Conservation (phyloP, 176 grass and related monocot genomes). For the Saccharum spontaneum region DNA sequence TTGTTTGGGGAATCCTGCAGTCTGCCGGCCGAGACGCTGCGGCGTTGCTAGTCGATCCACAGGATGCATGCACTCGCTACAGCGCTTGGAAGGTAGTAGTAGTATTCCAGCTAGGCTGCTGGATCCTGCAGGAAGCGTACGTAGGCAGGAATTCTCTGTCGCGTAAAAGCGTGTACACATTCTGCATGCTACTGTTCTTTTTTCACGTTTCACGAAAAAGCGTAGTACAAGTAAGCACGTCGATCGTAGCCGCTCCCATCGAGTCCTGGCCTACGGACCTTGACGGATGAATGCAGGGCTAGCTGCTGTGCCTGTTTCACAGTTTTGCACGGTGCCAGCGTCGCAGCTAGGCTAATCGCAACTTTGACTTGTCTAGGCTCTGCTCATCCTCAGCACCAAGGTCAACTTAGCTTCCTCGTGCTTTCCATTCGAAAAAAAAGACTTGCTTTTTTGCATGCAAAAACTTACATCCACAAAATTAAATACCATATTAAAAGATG, state of each 20-base stretch:
- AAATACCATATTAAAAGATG: no score
- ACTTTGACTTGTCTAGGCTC: not conserved
- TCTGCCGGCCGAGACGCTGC: not conserved
- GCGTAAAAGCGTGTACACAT: slow-evolving; percentile 27
- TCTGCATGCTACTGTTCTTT: not conserved
- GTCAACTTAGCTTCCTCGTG: slow-evolving; percentile 16
- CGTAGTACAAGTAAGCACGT: not conserved
- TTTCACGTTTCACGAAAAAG: slow-evolving; percentile 1
- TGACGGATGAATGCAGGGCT: not conserved
- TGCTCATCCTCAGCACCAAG: not conserved
- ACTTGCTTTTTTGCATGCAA: no score
- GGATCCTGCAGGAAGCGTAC: not conserved
- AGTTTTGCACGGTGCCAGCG: not conserved
- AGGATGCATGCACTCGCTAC: not conserved
- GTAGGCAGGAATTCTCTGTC: slow-evolving; percentile 25
- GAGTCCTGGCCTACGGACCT: slow-evolving; percentile 2
- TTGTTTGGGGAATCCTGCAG: not conserved
- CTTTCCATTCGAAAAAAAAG: no score
- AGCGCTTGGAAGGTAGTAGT: not conserved
- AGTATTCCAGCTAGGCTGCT: not conserved
- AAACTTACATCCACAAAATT: no score
- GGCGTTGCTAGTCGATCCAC: no score
- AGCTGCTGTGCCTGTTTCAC: slow-evolving; percentile 9
- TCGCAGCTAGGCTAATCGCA: not conserved
- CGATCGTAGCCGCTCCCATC: slow-evolving; percentile 10